Evolutionary conservation across 1,139 yeast species (phyloP).

Genomic region (Suhomyces anneliseae): DNA sequence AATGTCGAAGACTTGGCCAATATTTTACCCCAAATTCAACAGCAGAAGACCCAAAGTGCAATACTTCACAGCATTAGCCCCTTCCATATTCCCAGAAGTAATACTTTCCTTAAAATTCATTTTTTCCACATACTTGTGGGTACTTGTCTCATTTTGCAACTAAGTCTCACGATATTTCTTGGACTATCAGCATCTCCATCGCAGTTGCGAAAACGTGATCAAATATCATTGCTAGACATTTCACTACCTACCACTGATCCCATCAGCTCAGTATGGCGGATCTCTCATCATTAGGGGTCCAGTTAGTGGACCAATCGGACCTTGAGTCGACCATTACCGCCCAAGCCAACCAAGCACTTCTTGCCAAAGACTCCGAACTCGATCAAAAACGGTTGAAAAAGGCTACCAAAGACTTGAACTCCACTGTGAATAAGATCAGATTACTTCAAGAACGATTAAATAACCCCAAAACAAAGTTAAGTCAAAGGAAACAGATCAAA

Average conservation of each 20-base stretch:
- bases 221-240: neutral
- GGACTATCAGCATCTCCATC: neutral
- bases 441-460: constrained; percentile 49
- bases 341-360: constrained; percentile 64
- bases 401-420: constrained; percentile 49
- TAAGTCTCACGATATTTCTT: neutral
- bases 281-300: constrained; percentile 26
- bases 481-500: constrained; percentile 57
- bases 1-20: too few relatives aligned
- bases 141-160: neutral
- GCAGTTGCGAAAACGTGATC: neutral
- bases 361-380: constrained; percentile 63
- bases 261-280: neutral
- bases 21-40: too few relatives aligned
- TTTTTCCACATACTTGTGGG: too few relatives aligned
- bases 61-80: too few relatives aligned
- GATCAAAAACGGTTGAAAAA: constrained; percentile 75
- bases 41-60: too few relatives aligned
- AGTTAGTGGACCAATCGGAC: constrained; percentile 71
- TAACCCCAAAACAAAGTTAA: constrained; percentile 61
- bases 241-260: neutral
- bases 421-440: constrained; percentile 43
- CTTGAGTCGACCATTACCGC: constrained; percentile 70
- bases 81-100: too few relatives aligned
- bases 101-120: too few relatives aligned